Conservation (phyloP, 129 eudicot species). For the Flaveria ramosissima region DNA sequence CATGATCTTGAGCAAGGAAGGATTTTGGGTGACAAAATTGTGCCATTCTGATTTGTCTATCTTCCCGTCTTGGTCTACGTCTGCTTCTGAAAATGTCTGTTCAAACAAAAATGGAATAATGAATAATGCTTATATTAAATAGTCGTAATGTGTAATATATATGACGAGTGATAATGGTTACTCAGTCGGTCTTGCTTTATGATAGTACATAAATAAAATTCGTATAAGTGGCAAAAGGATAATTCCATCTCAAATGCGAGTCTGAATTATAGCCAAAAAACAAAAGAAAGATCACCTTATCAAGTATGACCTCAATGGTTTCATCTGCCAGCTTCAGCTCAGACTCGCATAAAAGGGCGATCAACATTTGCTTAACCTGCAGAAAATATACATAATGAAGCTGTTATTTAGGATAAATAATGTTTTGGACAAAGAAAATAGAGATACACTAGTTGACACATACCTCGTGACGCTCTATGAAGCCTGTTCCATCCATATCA, state of each 20-base stretch:
- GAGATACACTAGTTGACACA: constrained; percentile 3
- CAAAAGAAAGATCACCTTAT: constrained; percentile 54
- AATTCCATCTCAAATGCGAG: not conserved
- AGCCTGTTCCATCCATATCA: constrained; percentile 96
- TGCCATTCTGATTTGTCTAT: constrained; percentile 92
- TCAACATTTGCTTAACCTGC: constrained; percentile 97
- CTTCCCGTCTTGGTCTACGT: constrained; percentile 75
- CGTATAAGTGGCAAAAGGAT: not conserved
- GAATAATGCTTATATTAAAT: not conserved
- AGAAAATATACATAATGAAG: constrained; percentile 31
- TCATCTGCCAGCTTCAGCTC: constrained; percentile 97
- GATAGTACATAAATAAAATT: not conserved
- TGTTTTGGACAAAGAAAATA: not conserved
- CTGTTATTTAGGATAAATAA: constrained; percentile 8
- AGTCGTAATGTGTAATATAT: no score
- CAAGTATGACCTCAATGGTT: constrained; percentile 78
- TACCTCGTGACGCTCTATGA: constrained; percentile 98
- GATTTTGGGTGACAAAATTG: constrained; percentile 73
- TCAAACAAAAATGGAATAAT: not conserved
- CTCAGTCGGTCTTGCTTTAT: not conserved
- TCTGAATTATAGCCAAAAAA: not conserved
- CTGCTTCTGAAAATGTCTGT: constrained; percentile 90
- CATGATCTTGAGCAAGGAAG: constrained; percentile 95
- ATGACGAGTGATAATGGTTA: no score
- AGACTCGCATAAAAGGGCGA: constrained; percentile 93